Evolutionary conservation across 805 yeast genomes (phyloP), one percentile per base, ranked within the genome.

Genomic region (Zygoascus ofunaensis): DNA sequence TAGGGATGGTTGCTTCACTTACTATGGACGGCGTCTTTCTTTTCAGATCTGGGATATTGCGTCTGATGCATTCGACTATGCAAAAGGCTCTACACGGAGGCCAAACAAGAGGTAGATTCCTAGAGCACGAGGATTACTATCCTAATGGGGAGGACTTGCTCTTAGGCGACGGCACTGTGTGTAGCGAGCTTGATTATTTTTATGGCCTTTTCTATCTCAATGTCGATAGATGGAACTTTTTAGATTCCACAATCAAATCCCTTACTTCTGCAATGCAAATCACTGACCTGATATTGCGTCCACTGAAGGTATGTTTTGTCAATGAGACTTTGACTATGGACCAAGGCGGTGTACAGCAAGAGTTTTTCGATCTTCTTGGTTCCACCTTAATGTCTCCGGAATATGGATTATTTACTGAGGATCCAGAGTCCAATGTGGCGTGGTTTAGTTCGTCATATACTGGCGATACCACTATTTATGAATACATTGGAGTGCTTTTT

Each of bases 281-380:
- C 18, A 45, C 43, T 21, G 46, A 45, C 26, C 21, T 42, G 37
- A 40, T 55, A 12, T 21, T 28, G 14, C 47, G 51, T n/a, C 63
- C 63, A 4, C 46, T 60, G 5, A 48, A 54, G 32, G 55, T 59
- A 4, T 43, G 50, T n/a, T 49, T 52, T 40, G 50, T 52, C 4
- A 36, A 39, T 2, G 59, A 59, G 18, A 62, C 58, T 23, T 50
- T 53, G 19, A 63, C 60, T 26, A 50, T 53, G 7, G 64, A 59
- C 30, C 55, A 53, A 2, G 64, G 64, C 20, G 64, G 64, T 1
- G 57, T 59, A 5, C 60, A 58, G 35, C 45, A 48, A 15, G 64
- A 59, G 47, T 47, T 60, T 3, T 60, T 59, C 36, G 44, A 52
- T 8, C 26, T 38, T 8, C 33, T 59, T 10, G 63, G 60, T 1